A percentile compares a stretch with the other conserved stretches of the same genome.
Evolutionary conservation across 1,139 yeast genomes (phyloP).

Genomic region (Arxiozyma telluris): DNA sequence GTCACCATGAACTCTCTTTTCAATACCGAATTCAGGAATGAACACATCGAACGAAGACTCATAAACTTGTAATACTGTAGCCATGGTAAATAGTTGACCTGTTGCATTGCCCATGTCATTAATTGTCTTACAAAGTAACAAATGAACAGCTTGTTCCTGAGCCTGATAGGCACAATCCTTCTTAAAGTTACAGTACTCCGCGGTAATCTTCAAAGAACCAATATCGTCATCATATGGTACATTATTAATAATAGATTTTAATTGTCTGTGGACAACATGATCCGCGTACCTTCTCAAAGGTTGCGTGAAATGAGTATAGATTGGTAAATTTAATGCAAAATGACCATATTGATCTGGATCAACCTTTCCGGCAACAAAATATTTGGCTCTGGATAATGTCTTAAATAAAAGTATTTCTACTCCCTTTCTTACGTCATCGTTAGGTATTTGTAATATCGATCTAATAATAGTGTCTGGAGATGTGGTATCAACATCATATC

Average conservation of each 20-base stretch:
- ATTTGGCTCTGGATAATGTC: slow-evolving; percentile 77
- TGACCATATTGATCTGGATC: slow-evolving; percentile 75
- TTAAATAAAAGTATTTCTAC: slow-evolving; percentile 74
- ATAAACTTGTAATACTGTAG: slow-evolving; percentile 83
- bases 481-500: slow-evolving; percentile 63
- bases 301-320: slow-evolving; percentile 88
- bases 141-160: slow-evolving; percentile 90
- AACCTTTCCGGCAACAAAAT: slow-evolving; percentile 79
- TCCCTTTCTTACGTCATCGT: slow-evolving; percentile 58
- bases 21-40: slow-evolving; percentile 91
- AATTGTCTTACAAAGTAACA: slow-evolving; percentile 74
- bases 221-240: slow-evolving; percentile 42
- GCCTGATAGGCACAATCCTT: slow-evolving; percentile 91
- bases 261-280: slow-evolving; percentile 83
- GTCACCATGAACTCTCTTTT: slow-evolving; percentile 95
- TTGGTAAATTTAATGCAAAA: slow-evolving; percentile 71
- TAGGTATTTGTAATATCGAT: slow-evolving; percentile 58
- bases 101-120: slow-evolving; percentile 67
- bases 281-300: slow-evolving; percentile 92
- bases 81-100: slow-evolving; percentile 78
- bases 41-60: slow-evolving; percentile 94
- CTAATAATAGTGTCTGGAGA: slow-evolving; percentile 65
- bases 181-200: slow-evolving; percentile 91
- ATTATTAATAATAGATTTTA: slow-evolving; percentile 52
- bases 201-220: slow-evolving; percentile 67